Evolutionary conservation across 2,329 filamentous ascomycete species (phyloP).

Genomic region (Colletotrichum scovillei): DNA sequence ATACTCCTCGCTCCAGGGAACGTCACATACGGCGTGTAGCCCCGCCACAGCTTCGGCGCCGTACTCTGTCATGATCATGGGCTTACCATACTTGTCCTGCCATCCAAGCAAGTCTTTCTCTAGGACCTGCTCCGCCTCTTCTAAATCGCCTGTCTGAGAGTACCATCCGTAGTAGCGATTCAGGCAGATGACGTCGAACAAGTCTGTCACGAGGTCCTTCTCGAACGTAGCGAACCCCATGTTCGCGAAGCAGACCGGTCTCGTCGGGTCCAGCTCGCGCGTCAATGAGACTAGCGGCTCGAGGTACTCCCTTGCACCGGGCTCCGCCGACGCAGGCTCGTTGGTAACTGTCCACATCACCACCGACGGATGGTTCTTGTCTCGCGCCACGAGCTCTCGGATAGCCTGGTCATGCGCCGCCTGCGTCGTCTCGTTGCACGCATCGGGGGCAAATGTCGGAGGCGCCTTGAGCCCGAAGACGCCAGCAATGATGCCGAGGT

Average conservation of each 20-base stretch:
- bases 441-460: slow-evolving; percentile 38
- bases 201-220: slow-evolving; percentile 38
- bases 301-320: slow-evolving; percentile 40
- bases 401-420: slow-evolving; percentile 39
- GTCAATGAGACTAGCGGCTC: slow-evolving; percentile 39
- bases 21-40: slow-evolving; percentile 39
- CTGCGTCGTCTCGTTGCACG: slow-evolving; percentile 35
- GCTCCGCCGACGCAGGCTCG: slow-evolving; percentile 39
- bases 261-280: slow-evolving; percentile 40
- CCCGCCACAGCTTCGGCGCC: slow-evolving; percentile 44
- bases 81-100: slow-evolving; percentile 41
- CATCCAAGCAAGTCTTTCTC: slow-evolving; percentile 40
- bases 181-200: slow-evolving; percentile 43
- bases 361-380: slow-evolving; percentile 44
- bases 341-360: slow-evolving; percentile 42
- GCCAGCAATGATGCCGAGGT: slow-evolving; percentile 36
- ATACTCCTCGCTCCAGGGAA: slow-evolving; percentile 46
- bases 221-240: slow-evolving; percentile 29
- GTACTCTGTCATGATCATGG: slow-evolving; percentile 45
- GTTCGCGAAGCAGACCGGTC: slow-evolving; percentile 42
- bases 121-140: slow-evolving; percentile 38
- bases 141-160: slow-evolving; percentile 39
- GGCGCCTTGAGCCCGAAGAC: slow-evolving; percentile 18
- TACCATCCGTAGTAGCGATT: slow-evolving; percentile 46
- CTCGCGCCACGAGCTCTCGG: slow-evolving; percentile 40